Evolutionary conservation across 306 rosid species (phyloP).

Genomic region (Betula pendula): DNA sequence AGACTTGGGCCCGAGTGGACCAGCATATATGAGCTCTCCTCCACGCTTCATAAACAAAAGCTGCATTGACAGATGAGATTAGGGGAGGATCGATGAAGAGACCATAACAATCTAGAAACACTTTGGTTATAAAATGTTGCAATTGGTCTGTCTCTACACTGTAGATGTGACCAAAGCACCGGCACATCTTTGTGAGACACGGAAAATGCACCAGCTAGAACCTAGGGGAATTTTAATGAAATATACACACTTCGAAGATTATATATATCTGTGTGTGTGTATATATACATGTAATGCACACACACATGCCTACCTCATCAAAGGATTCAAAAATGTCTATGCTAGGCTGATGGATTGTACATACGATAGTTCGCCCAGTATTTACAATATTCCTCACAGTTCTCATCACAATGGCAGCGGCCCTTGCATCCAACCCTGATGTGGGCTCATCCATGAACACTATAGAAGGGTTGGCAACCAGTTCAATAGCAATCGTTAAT

Average conservation of each 20-base stretch:
- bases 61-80: constrained; percentile 48
- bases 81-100: constrained; percentile 11
- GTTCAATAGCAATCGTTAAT: constrained; percentile 91
- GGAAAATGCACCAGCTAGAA: neutral
- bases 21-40: constrained; percentile 97
- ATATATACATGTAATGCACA: neutral
- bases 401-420: constrained; percentile 99
- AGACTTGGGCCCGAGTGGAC: constrained; percentile 94
- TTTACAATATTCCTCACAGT: constrained; percentile 96
- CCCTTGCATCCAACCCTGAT: constrained; percentile 94
- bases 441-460: constrained; percentile 99
- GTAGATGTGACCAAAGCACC: neutral
- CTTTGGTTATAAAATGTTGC: constrained; percentile 17
- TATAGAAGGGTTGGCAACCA: constrained; percentile 91
- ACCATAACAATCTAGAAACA: constrained; percentile 16
- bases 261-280: neutral
- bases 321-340: constrained; percentile 97
- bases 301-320: constrained; percentile 65
- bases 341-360: constrained; percentile 99
- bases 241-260: neutral
- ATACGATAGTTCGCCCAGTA: constrained; percentile 94
- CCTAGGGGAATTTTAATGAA: neutral
- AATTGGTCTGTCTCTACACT: constrained; percentile 12
- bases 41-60: constrained; percentile 97
- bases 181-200: neutral